These are phyloP conservation scores for Aspergillus tubingensis DNA, from an alignment of 2,329 filamentous ascomycete species.

Conservation along the genomic window DNA sequence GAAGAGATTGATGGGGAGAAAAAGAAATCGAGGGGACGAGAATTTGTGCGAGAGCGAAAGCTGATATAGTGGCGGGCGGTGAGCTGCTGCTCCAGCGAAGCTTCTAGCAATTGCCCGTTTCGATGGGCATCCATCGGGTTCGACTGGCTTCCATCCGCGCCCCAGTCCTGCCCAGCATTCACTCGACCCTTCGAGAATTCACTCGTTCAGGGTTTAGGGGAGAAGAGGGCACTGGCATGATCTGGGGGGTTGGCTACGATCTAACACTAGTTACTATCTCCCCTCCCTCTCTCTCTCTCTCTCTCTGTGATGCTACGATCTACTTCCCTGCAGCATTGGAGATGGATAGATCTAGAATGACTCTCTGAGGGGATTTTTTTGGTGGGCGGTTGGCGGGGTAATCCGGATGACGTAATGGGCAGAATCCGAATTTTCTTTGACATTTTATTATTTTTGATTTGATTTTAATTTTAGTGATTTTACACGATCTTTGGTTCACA, in stretches of 20 bases:
- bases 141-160: conserved; percentile 29
- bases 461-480: background rate
- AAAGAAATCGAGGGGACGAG: conserved; percentile 9
- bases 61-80: conserved; percentile 47
- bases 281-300: background rate
- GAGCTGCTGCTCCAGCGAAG: conserved; percentile 39
- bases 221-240: background rate
- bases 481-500: background rate
- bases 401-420: conserved; percentile 7
- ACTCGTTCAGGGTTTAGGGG: conserved; percentile 16
- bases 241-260: background rate
- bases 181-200: conserved; percentile 1
- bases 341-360: too few relatives aligned
- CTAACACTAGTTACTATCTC: background rate
- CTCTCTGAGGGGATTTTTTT: background rate
- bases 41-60: conserved; percentile 32
- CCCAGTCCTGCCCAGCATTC: background rate
- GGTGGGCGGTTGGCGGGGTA: conserved; percentile 12
- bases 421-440: conserved; percentile 1
- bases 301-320: background rate
- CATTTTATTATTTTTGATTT: too few relatives aligned
- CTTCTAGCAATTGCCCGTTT: conserved; percentile 45
- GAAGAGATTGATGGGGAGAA: conserved; percentile 10
- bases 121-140: conserved; percentile 41
- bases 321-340: background rate